These are phyloP conservation scores for Stylosanthes scabra DNA, from an alignment of 331 rosid species.

Conservation along the genomic window DNA sequence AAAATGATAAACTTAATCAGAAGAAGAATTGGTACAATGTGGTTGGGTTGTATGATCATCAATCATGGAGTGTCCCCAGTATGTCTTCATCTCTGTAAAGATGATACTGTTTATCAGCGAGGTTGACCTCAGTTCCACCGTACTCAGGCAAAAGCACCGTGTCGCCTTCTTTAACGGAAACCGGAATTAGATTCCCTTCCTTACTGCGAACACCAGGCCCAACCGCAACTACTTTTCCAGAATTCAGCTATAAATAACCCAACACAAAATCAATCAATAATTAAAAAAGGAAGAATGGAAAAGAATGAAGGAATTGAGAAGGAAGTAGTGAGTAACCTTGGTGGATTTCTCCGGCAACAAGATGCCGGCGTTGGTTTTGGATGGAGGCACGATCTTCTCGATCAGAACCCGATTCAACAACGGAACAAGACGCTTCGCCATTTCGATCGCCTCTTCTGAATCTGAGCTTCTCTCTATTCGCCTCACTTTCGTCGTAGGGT, in stretches of 20 bases:
- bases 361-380: conserved; percentile 70
- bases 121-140: conserved; percentile 89
- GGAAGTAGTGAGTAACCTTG: conserved; percentile 49
- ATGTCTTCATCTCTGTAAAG: conserved; percentile 62
- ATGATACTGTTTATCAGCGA: conserved; percentile 53
- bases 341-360: conserved; percentile 66
- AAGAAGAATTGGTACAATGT: not conserved
- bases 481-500: conserved; percentile 31
- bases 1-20: too few relatives aligned
- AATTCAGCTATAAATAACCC: conserved; percentile 50
- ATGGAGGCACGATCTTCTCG: conserved; percentile 74
- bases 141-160: conserved; percentile 83
- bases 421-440: conserved; percentile 84
- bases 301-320: not conserved
- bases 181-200: conserved; percentile 67
- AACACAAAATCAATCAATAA: not conserved
- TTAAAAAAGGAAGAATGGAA: not conserved
- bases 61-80: conserved; percentile 64
- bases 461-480: not conserved
- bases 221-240: conserved; percentile 74
- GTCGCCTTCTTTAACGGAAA: conserved; percentile 75
- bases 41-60: too few relatives aligned
- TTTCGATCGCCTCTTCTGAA: conserved; percentile 15
- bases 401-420: conserved; percentile 73
- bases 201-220: conserved; percentile 65